Evolutionary conservation across 2,329 filamentous ascomycete genomes (phyloP), one percentile per base, ranked within the genome.

Genomic region (Fusarium keratoplasticum): DNA sequence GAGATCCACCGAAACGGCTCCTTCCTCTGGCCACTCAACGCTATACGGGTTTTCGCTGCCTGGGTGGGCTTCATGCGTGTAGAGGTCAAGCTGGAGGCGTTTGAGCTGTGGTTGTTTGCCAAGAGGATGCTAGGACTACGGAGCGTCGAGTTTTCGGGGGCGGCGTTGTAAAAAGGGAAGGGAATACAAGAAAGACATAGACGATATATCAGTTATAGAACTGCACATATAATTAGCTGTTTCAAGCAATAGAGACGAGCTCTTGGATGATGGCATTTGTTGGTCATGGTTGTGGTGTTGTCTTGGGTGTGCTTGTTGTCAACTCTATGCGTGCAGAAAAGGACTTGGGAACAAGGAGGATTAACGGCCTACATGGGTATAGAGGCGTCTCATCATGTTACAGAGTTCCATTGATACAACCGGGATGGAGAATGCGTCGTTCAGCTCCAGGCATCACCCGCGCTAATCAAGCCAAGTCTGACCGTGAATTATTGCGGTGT

Each of bases 41-140:
- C 89, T 2, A 50, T 89, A 20, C 82, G 87, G 5, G 81, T 91
- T 55, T 71, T 91, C 9, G 83, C 83, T 1, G 91, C 91, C 1
- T 92, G 89, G 86, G 68, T 89, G 66, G 86, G 87, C 2, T 91
- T 88, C 75, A 79, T 90, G 54, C 84, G 90, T 35, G 89, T 93
- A 6, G 89, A 90, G 81, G 74, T 90, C 44, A 92, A 92, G 84
- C 83, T 93, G 35, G 88, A 89, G 75, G 84, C 84, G 8, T 92
- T 92, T 81, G 91, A 93, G 83, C 78, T 89, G 47, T 92, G 89
- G 88, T 81, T 93, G 36, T 83, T 82, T 31, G 71, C 88, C 7
- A 90, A 90, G 83, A 85, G 89, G 65, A 76, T 86, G 36, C 61
- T 86, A 16, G 84, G 84, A 6, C 42, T 83, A 27, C 75, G 74